Percentiles rank a stretch among this genome's conserved stretches.
These are phyloP conservation scores for Aspergillus taichungensis DNA, from an alignment of 495 filamentous ascomycete genomes.

Conservation along the genomic window DNA sequence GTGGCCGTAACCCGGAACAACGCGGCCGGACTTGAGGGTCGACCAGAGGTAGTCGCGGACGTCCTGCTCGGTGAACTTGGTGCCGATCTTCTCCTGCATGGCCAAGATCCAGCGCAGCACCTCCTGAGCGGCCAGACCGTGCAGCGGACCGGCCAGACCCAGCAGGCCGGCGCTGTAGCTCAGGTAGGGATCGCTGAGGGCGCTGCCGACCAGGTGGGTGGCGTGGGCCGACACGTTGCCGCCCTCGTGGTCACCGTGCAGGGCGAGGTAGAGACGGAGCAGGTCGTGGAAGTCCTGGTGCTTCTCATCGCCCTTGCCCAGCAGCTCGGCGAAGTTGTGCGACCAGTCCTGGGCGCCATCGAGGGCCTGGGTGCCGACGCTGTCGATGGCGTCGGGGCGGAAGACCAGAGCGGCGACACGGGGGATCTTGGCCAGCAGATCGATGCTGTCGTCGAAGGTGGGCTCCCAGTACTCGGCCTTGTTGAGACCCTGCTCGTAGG, in stretches of 20 bases:
- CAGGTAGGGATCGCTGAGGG: slow-evolving; percentile 89
- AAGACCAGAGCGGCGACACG: slow-evolving; percentile 97
- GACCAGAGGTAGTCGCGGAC: slow-evolving; percentile 86
- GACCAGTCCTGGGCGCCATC: slow-evolving; percentile 79
- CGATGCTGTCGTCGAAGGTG: slow-evolving; percentile 92
- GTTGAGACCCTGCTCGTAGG: slow-evolving; percentile 79
- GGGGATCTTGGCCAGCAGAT: slow-evolving; percentile 89
- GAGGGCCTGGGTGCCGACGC: slow-evolving; percentile 35
- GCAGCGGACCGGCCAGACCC: slow-evolving; percentile 87
- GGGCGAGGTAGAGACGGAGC: slow-evolving; percentile 82
- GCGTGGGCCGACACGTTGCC: slow-evolving; percentile 95
- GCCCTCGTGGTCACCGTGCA: slow-evolving; percentile 97
- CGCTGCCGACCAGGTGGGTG: slow-evolving; percentile 96
- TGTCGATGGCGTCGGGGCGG: slow-evolving; percentile 73
- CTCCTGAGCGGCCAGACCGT: slow-evolving; percentile 94
- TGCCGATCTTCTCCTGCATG: slow-evolving; percentile 84
- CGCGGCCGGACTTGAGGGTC: slow-evolving; percentile 86
- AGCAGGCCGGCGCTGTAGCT: slow-evolving; percentile 94
- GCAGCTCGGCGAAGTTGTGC: slow-evolving; percentile 95
- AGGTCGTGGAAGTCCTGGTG: slow-evolving; percentile 94
- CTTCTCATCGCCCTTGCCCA: slow-evolving; percentile 78
- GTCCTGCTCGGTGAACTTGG: slow-evolving; percentile 64
- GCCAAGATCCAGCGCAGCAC: slow-evolving; percentile 91
- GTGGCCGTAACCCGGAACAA: slow-evolving; percentile 96
- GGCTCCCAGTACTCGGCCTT: slow-evolving; percentile 99